Evolutionary conservation across 148 eudicot species (phyloP), one percentile per base, ranked within the genome.

Genomic region (Fagopyrum homotropicum): DNA sequence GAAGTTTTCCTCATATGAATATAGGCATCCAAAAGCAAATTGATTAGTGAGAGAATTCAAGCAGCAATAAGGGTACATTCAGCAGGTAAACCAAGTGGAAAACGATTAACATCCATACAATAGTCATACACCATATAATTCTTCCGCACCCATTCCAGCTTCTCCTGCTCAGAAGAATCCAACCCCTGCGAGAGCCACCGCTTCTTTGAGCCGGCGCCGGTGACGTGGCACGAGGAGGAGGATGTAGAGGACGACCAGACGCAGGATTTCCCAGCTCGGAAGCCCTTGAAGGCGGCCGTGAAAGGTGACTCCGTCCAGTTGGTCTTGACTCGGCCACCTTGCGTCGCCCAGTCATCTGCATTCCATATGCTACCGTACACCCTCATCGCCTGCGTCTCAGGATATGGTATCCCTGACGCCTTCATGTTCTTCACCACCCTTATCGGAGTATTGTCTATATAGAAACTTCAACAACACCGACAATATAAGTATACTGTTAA

Each of bases 121-220:
- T 80, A 83, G 60, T 83, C 80, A n/a, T 83, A 83, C 6, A 83
- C 75, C 85, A 80, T 83, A 43, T 74, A 80, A 4, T 77, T 77
- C 72, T 77, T 75, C 44, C 80, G 82, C 35, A 80, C 79, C 81
- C 76, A 71, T 14, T 64, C 72, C 78, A 83, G 75, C 76, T 73
- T 80, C 15, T 70, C 57, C 16, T 72, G 78, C 16, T 78, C 69
- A 0, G 72, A 29, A 8, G 60, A 43, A 47, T 83, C 82, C 9
- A 83, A 75, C 66, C 74, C 72, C 57, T 80, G 82, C 30, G 76
- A 70, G 69, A 77, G 55, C 85, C 85, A 83, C 0, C 73, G 49
- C 90, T 11, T 87, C 88, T 0, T 83, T 76, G 73, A 83, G 90
- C 22, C 16, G 60, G 60, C n/a, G 5, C 1, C 1, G 6, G 3